Evolutionary conservation across 1,284 basidiomycete species (phyloP).

Genomic region (Ceratobasidium papillatum): DNA sequence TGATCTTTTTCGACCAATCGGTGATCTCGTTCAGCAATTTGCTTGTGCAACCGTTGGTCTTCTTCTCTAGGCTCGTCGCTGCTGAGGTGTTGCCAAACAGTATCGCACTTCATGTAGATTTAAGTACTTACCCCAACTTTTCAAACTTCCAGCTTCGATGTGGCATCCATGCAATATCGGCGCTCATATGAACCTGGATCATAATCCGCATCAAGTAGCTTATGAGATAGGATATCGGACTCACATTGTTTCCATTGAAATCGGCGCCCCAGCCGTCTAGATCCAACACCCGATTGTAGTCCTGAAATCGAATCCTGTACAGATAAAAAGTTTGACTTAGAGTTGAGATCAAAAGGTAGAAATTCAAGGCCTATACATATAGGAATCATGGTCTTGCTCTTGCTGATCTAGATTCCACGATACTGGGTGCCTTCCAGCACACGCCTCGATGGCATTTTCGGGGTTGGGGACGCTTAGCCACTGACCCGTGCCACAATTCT

Average conservation of each 20-base stretch:
- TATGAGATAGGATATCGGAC: not conserved
- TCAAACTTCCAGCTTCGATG: constrained; percentile 23
- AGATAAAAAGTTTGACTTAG: not conserved
- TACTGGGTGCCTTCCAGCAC: not conserved
- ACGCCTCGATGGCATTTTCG: not conserved
- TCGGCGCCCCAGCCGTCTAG: not conserved
- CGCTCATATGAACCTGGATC: not conserved
- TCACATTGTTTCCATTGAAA: not conserved
- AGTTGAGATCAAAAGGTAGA: not conserved
- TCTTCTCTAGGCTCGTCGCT: constrained; percentile 3
- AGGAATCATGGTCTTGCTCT: not conserved
- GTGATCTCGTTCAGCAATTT: constrained; percentile 12
- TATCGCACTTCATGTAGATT: not conserved
- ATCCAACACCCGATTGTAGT: not conserved
- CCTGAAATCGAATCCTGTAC: not conserved
- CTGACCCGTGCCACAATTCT: not conserved
- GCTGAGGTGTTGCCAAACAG: not conserved
- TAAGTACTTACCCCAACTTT: constrained; percentile 8
- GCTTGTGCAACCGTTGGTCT: not conserved
- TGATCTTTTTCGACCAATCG: not conserved
- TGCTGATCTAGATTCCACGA: constrained; percentile 11
- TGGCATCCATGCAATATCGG: not conserved
- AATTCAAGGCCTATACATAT: not conserved
- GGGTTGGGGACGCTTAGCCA: not conserved
- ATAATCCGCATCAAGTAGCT: not conserved